phyloP scores from a whole-genome alignment of 257 asterid species.

The Echium plantagineum region DNA sequence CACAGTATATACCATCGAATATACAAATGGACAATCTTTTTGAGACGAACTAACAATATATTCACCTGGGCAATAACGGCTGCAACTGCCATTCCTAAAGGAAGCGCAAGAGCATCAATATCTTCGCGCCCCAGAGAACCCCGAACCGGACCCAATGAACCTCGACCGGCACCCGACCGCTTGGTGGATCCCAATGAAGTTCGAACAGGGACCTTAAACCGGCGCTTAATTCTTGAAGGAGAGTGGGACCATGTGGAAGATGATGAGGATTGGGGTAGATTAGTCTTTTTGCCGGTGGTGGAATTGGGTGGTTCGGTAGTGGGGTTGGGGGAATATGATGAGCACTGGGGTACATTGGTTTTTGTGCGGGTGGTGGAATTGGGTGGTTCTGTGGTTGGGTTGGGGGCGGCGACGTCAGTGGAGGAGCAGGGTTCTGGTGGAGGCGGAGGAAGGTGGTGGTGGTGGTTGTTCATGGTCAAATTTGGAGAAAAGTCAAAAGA shows the following conservation, averaged over 20 bases:
- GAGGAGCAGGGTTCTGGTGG: conserved; percentile 6
- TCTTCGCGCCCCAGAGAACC: conserved; percentile 13
- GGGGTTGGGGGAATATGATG: conserved; percentile 11
- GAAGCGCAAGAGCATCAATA: conserved; percentile 67
- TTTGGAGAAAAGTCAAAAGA: neutral
- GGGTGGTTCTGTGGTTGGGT: conserved; percentile 11
- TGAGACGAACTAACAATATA: no score
- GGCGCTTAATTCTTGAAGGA: neutral
- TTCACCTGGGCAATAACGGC: conserved; percentile 71
- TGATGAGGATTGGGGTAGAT: conserved; percentile 23
- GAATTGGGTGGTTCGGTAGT: no score
- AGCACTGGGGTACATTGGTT: no score
- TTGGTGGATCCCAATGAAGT: no score
- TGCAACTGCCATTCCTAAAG: conserved; percentile 89
- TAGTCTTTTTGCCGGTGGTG: no score
- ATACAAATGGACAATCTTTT: no score
- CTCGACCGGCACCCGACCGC: no score
- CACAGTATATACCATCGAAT: no score
- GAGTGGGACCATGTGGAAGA: conserved; percentile 28
- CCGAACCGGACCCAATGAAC: no score
- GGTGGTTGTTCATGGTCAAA: conserved; percentile 34
- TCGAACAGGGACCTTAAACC: no score
- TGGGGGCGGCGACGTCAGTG: conserved; percentile 19
- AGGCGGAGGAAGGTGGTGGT: conserved; percentile 20
- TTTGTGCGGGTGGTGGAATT: no score